A percentile compares a stretch with the other conserved stretches of the same genome.
Conservation (phyloP, 1,284 basidiomycete genomes). For the Marasmius sp. region DNA sequence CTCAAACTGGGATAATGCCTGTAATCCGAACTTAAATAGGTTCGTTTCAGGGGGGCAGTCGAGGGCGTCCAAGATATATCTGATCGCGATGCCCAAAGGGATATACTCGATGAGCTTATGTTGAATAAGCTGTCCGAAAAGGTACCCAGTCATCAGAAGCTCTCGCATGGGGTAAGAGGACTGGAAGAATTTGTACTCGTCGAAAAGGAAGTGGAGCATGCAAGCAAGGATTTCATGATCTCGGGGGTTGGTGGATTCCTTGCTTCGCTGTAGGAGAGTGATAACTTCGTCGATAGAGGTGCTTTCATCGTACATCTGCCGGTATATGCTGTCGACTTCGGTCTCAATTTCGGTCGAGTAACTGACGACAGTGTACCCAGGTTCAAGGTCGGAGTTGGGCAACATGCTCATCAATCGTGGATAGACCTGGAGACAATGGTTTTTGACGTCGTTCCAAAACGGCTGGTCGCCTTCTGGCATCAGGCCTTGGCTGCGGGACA, state of each 20-base stretch:
- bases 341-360: slow-evolving; percentile 89
- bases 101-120: slow-evolving; percentile 93
- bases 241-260: slow-evolving; percentile 78
- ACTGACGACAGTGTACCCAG: slow-evolving; percentile 87
- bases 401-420: slow-evolving; percentile 96
- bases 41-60: slow-evolving; percentile 89
- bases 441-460: slow-evolving; percentile 91
- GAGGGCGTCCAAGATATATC: slow-evolving; percentile 95
- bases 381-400: slow-evolving; percentile 87
- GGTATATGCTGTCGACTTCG: slow-evolving; percentile 95
- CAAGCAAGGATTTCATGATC: slow-evolving; percentile 98
- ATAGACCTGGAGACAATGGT: slow-evolving; percentile 92
- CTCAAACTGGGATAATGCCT: slow-evolving; percentile 89
- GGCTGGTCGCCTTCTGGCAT: slow-evolving; percentile 81
- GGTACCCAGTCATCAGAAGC: slow-evolving; percentile 92
- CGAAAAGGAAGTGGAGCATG: slow-evolving; percentile 98
- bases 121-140: slow-evolving; percentile 97
- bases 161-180: slow-evolving; percentile 93
- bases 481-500: slow-evolving; percentile 51
- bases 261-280: slow-evolving; percentile 81
- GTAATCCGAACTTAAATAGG: slow-evolving; percentile 94
- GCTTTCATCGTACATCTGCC: slow-evolving; percentile 96
- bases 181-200: slow-evolving; percentile 99
- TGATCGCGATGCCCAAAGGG: slow-evolving; percentile 94
- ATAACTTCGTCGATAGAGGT: slow-evolving; percentile 96